A percentile compares a stretch with the other conserved stretches of the same genome.
Evolutionary conservation across 495 filamentous ascomycete species (phyloP).

Genomic region (Lentithecium fluviatile): DNA sequence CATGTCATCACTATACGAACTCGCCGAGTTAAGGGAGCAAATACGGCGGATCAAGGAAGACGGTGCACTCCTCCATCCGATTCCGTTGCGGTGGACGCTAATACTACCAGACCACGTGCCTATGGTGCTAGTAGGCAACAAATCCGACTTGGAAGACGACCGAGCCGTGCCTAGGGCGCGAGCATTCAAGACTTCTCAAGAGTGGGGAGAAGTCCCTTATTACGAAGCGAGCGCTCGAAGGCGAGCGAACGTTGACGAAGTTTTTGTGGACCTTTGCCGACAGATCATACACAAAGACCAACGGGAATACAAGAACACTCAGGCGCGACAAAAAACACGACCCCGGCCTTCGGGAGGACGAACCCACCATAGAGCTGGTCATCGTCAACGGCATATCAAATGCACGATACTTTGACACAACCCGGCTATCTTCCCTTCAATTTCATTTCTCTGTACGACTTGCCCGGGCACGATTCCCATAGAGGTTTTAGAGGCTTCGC

Average conservation of each 20-base stretch:
- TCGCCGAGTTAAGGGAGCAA: slow-evolving; percentile 86
- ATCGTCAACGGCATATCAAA: neutral
- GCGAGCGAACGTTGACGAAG: slow-evolving; percentile 88
- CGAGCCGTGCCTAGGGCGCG: slow-evolving; percentile 76
- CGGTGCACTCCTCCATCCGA: neutral
- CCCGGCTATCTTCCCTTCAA: slow-evolving; percentile 1
- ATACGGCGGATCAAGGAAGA: slow-evolving; percentile 98
- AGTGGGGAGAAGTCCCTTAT: slow-evolving; percentile 88
- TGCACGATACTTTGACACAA: slow-evolving; percentile 31
- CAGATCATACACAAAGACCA: slow-evolving; percentile 80
- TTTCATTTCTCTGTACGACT: slow-evolving; percentile 6
- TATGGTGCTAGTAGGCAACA: slow-evolving; percentile 96
- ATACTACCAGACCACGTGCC: slow-evolving; percentile 64
- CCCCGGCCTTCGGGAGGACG: neutral
- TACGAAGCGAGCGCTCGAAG: slow-evolving; percentile 90
- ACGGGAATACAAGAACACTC: slow-evolving; percentile 1
- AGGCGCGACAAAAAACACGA: neutral
- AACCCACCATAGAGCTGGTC: neutral
- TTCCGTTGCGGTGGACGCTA: neutral
- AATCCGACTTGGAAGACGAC: slow-evolving; percentile 92
- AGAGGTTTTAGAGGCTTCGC: slow-evolving; percentile 27
- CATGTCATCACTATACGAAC: slow-evolving; percentile 77
- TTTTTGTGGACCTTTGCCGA: slow-evolving; percentile 87
- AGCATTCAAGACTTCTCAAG: slow-evolving; percentile 82
- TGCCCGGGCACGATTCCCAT: slow-evolving; percentile 1